A percentile compares a stretch with the other conserved stretches of the same genome.
Evolutionary conservation across 2,329 filamentous ascomycete genomes (phyloP).

Genomic region (Aspergillus quadricinctus): DNA sequence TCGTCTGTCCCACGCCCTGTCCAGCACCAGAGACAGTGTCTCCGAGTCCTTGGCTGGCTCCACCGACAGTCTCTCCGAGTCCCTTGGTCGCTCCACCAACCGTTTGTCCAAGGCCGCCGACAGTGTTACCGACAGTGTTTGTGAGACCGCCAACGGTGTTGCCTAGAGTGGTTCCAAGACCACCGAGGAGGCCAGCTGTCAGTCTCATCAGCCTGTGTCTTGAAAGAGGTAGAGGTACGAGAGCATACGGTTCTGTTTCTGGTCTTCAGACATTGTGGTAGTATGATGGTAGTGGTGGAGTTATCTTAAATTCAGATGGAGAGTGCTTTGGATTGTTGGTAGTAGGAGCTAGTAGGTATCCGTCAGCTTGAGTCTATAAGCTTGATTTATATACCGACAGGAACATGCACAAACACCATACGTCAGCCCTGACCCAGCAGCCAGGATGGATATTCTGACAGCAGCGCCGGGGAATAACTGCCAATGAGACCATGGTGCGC

Average conservation of each 20-base stretch:
- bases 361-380: background rate
- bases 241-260: background rate
- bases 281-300: background rate
- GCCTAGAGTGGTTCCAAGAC: constrained; percentile 24
- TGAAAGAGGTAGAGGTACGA: background rate
- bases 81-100: constrained; percentile 32
- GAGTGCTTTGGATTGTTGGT: background rate
- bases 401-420: background rate
- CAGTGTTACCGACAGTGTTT: constrained; percentile 24
- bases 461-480: background rate
- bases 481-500: background rate
- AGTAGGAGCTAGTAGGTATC: background rate
- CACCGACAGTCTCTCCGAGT: constrained; percentile 23
- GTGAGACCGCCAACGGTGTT: constrained; percentile 31
- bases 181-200: constrained; percentile 22
- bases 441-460: background rate
- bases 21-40: constrained; percentile 14
- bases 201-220: background rate
- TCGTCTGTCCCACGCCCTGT: background rate
- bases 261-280: background rate
- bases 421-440: background rate
- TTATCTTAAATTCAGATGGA: background rate
- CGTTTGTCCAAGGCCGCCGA: constrained; percentile 29
- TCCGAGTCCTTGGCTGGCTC: constrained; percentile 25
- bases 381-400: background rate